Evolutionary conservation across 768 basidiomycete genomes (phyloP).

Genomic region (Psilocybe tampanensis): DNA sequence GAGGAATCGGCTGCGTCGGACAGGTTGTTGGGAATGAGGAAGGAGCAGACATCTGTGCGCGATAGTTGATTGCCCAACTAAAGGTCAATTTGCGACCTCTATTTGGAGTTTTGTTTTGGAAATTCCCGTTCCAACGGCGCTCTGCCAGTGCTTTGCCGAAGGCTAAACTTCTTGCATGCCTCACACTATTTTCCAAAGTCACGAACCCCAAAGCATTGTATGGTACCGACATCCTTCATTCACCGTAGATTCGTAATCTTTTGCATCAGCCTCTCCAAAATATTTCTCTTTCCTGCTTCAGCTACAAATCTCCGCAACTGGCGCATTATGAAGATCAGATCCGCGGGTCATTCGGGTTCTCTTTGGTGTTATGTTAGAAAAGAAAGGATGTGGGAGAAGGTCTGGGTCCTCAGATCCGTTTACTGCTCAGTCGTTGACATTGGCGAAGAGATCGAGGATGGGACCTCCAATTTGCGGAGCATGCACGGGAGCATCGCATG

Average conservation of each 20-base stretch:
- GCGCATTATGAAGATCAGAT: slow-evolving; percentile 62
- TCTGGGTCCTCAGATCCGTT: slow-evolving; percentile 21
- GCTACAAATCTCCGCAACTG: slow-evolving; percentile 73
- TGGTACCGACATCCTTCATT: slow-evolving; percentile 62
- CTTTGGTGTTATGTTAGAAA: slow-evolving; percentile 88
- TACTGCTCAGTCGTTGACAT: slow-evolving; percentile 53
- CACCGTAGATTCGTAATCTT: slow-evolving; percentile 72
- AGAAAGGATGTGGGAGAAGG: slow-evolving; percentile 62
- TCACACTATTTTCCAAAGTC: slow-evolving; percentile 88
- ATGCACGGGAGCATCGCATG: slow-evolving; percentile 55
- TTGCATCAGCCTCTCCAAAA: slow-evolving; percentile 78
- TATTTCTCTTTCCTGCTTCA: slow-evolving; percentile 75
- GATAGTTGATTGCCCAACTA: slow-evolving; percentile 85
- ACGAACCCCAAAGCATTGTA: slow-evolving; percentile 89
- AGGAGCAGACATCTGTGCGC: slow-evolving; percentile 62
- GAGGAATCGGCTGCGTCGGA: slow-evolving; percentile 71
- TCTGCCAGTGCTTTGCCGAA: slow-evolving; percentile 46
- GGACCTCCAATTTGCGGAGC: slow-evolving; percentile 38
- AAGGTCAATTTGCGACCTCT: slow-evolving; percentile 93
- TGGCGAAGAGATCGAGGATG: slow-evolving; percentile 34
- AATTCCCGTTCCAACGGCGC: slow-evolving; percentile 65
- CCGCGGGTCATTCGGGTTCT: slow-evolving; percentile 70
- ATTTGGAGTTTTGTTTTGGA: slow-evolving; percentile 76
- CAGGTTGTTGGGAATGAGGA: slow-evolving; percentile 59
- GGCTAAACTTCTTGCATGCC: slow-evolving; percentile 71